Conservation (phyloP, 1,284 basidiomycete species). For the Mrakiaceae sp. region DNA sequence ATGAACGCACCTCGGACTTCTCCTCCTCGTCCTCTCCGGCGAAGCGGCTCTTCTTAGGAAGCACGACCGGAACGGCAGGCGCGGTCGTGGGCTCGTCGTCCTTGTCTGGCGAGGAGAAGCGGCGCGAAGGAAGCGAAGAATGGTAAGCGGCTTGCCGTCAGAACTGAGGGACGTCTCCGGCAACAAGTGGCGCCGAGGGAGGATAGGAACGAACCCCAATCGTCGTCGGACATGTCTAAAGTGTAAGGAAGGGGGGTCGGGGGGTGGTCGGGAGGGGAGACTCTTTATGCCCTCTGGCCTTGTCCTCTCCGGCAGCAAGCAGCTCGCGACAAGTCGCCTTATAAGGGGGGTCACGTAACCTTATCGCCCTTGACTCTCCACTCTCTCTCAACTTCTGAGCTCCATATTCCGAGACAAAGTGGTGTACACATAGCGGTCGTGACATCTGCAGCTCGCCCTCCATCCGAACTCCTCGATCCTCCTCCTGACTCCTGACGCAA, state of each 20-base stretch:
- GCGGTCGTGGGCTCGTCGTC: constrained; percentile 42
- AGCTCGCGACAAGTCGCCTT: no score
- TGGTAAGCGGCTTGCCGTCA: no score
- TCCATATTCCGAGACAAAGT: no score
- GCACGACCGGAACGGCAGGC: constrained; percentile 34
- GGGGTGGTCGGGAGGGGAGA: neutral
- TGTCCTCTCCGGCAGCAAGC: no score
- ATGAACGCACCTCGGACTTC: constrained; percentile 39
- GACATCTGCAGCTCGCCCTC: no score
- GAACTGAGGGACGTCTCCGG: no score
- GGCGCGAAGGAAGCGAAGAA: neutral
- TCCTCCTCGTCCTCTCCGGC: constrained; percentile 82
- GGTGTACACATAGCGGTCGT: no score
- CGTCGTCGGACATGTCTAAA: constrained; percentile 11
- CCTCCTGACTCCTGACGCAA: no score
- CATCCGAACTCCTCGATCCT: no score
- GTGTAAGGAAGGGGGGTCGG: neutral
- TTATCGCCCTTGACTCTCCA: no score
- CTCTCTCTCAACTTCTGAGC: no score
- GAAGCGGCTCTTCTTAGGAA: constrained; percentile 54
- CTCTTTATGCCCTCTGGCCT: neutral
- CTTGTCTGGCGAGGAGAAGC: constrained; percentile 25
- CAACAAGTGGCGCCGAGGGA: neutral
- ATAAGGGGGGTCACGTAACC: no score
- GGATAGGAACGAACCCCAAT: constrained; percentile 9